These are phyloP conservation scores for Xylogone sp. DNA, from an alignment of 2,329 filamentous ascomycete species.

Conservation along the genomic window DNA sequence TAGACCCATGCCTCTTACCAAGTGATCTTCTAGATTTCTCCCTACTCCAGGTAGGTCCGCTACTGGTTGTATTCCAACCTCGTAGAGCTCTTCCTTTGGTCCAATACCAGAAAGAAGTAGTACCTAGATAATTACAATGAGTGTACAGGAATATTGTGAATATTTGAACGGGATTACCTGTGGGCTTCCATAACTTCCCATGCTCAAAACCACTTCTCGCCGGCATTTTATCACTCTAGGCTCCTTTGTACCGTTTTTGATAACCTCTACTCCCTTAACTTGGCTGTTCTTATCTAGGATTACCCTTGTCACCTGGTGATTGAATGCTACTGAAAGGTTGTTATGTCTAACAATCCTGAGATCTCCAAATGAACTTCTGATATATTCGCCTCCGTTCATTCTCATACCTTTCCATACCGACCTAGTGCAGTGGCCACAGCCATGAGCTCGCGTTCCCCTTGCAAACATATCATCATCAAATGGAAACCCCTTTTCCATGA, in stretches of 20 bases:
- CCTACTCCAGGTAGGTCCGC: conserved; percentile 34
- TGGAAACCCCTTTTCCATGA: conserved; percentile 46
- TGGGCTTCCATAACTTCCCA: neutral
- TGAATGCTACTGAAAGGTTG: neutral
- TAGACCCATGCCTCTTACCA: neutral
- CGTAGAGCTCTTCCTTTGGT: conserved; percentile 28
- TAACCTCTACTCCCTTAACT: conserved; percentile 35
- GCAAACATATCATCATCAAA: conserved; percentile 46
- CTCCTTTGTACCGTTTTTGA: conserved; percentile 22
- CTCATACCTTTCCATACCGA: neutral
- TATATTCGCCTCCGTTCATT: neutral
- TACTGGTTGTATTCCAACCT: conserved; percentile 31
- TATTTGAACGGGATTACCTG: neutral
- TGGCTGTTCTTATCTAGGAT: conserved; percentile 44
- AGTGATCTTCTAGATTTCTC: conserved; percentile 36
- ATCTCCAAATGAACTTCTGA: neutral
- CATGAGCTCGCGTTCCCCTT: conserved; percentile 28
- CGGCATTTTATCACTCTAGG: neutral
- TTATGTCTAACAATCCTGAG: neutral
- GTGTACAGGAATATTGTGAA: conserved; percentile 39
- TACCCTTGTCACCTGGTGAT: conserved; percentile 21
- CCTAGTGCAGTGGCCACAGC: neutral
- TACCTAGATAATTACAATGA: conserved; percentile 33
- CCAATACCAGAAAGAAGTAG: conserved; percentile 44
- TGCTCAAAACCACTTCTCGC: neutral